A percentile compares a stretch with the other conserved stretches of the same genome.
These are phyloP conservation scores for Acer saccharum DNA, from an alignment of 345 rosid species.

Conservation along the genomic window DNA sequence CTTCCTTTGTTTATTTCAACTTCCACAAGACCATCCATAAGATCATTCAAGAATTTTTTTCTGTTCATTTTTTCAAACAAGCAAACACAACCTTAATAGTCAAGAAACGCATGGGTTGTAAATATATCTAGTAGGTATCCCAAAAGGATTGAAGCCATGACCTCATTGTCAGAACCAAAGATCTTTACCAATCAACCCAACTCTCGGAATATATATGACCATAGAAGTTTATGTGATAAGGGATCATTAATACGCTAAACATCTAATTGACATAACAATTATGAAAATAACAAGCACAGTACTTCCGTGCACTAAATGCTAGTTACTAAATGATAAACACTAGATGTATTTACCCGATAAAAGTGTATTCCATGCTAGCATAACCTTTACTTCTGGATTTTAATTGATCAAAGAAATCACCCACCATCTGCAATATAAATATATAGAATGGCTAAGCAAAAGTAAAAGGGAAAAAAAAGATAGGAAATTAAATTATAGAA, in stretches of 20 bases:
- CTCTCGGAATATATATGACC: not conserved
- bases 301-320: not conserved
- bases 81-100: too few species aligned
- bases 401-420: slow-evolving; percentile 96
- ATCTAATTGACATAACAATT: slow-evolving; percentile 1
- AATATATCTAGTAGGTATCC: too few species aligned
- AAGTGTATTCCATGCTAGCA: slow-evolving; percentile 98
- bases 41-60: not conserved
- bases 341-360: slow-evolving; percentile 63
- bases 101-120: too few species aligned
- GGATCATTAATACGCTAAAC: not conserved
- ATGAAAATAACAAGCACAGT: slow-evolving; percentile 6
- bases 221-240: not conserved
- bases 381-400: slow-evolving; percentile 97
- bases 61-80: too few species aligned
- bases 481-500: not conserved
- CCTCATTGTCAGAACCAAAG: not conserved
- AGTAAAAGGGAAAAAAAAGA: not conserved
- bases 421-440: slow-evolving; percentile 76
- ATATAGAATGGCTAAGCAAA: slow-evolving; percentile 22
- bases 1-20: not conserved
- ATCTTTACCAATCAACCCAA: not conserved
- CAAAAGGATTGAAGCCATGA: too few species aligned
- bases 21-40: not conserved
- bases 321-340: not conserved